Conservation (phyloP, 495 filamentous ascomycete species). For the Penicillium robsamsonii region DNA sequence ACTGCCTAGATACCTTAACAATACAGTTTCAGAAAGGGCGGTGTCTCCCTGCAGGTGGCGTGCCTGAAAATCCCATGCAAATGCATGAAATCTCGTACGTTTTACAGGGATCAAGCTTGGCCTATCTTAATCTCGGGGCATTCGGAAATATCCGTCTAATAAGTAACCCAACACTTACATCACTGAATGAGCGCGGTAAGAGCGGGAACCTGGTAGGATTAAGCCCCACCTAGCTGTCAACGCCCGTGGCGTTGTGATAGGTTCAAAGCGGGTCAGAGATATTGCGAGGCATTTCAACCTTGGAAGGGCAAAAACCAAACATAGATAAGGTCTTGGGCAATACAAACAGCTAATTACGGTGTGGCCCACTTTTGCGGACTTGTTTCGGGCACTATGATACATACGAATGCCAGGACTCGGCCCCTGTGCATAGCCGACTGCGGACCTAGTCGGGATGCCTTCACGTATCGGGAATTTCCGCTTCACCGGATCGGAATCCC, state of each 20-base stretch:
- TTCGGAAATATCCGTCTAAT: constrained; percentile 16
- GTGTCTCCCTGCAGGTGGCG: neutral
- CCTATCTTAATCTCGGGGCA: neutral
- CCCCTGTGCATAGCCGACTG: constrained; percentile 4
- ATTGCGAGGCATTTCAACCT: neutral
- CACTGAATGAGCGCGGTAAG: constrained; percentile 7
- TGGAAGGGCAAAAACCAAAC: constrained; percentile 1
- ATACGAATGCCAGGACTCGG: neutral
- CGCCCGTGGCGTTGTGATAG: constrained; percentile 10
- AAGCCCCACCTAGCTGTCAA: constrained; percentile 4
- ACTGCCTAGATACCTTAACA: neutral
- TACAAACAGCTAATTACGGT: neutral
- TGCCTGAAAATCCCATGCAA: neutral
- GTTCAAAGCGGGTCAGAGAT: neutral
- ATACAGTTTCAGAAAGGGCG: neutral
- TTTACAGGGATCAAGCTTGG: neutral
- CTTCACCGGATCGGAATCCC: constrained; percentile 30
- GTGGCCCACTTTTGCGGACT: neutral
- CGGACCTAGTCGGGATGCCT: constrained; percentile 23
- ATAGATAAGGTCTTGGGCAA: constrained; percentile 1
- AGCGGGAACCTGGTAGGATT: constrained; percentile 12
- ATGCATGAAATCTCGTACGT: neutral
- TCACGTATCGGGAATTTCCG: constrained; percentile 21
- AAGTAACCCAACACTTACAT: neutral
- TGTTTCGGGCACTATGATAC: neutral